Percentiles rank a stretch among this genome's conserved stretches.
Conservation (phyloP, 2,329 filamentous ascomycete species). For the Colletotrichum paranaense region DNA sequence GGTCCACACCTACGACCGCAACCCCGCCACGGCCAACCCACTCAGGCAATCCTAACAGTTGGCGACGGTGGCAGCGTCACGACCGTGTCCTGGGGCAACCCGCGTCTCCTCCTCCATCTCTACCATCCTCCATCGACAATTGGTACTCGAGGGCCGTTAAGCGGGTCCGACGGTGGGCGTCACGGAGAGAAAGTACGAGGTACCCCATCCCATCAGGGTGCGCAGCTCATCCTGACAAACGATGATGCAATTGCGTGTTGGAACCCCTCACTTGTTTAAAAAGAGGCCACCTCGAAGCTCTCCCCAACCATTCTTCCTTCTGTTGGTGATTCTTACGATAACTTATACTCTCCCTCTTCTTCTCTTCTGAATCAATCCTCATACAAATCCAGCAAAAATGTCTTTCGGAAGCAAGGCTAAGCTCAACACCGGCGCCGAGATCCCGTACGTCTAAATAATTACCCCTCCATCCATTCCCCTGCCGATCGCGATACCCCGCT, state of each 20-base stretch:
- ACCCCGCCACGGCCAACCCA: background rate
- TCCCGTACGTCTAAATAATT: conserved; percentile 52
- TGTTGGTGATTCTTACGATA: background rate
- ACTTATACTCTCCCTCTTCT: background rate
- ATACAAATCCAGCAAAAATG: conserved; percentile 53
- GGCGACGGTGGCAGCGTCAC: background rate
- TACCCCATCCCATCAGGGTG: conserved; percentile 24
- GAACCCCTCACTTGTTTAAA: conserved; percentile 28
- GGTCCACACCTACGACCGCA: background rate
- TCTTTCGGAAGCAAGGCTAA: conserved; percentile 67
- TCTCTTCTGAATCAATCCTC: background rate
- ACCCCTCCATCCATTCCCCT: background rate
- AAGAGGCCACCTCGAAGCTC: conserved; percentile 10
- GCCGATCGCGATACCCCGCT: conserved; percentile 22
- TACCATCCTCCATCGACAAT: background rate
- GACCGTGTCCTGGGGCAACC: background rate
- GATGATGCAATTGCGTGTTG: conserved; percentile 30
- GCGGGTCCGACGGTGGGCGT: conserved; percentile 33
- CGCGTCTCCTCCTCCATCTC: background rate
- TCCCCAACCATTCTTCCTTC: background rate
- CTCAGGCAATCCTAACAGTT: background rate
- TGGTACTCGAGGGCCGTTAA: background rate
- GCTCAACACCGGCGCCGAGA: conserved; percentile 73
- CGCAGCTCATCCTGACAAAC: conserved; percentile 34
- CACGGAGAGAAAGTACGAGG: conserved; percentile 1